Conservation (phyloP, 345 rosid genomes). For the Corymbia maculata region DNA sequence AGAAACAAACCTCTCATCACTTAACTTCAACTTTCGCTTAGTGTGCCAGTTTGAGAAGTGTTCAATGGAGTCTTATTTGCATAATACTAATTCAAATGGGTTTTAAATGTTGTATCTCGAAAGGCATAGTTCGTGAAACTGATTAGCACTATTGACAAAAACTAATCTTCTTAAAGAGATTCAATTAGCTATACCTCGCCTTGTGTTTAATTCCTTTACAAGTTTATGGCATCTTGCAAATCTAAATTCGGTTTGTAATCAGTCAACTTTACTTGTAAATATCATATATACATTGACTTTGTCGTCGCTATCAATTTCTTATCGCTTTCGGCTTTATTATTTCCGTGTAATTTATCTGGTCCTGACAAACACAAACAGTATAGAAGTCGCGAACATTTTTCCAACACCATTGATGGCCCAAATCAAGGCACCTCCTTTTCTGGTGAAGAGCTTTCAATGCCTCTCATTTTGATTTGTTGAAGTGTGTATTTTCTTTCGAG, state of each 20-base stretch:
- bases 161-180: background rate
- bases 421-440: background rate
- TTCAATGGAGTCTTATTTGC: rapidly evolving
- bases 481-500: background rate
- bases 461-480: background rate
- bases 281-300: background rate
- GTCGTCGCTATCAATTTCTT: no score
- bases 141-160: rapidly evolving
- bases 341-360: background rate
- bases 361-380: background rate
- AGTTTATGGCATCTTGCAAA: no score
- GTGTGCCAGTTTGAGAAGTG: no score
- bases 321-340: background rate
- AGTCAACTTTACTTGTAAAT: background rate
- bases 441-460: background rate
- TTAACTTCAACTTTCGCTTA: no score
- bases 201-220: no score
- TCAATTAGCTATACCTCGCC: no score
- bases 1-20: no score
- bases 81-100: background rate
- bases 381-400: background rate
- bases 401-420: background rate
- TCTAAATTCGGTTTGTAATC: no score
- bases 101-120: rapidly evolving
- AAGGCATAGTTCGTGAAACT: background rate